Base-by-base conservation (phyloP, 2,329 filamentous ascomycete genomes). In the Epichloe aotearoae region DNA sequence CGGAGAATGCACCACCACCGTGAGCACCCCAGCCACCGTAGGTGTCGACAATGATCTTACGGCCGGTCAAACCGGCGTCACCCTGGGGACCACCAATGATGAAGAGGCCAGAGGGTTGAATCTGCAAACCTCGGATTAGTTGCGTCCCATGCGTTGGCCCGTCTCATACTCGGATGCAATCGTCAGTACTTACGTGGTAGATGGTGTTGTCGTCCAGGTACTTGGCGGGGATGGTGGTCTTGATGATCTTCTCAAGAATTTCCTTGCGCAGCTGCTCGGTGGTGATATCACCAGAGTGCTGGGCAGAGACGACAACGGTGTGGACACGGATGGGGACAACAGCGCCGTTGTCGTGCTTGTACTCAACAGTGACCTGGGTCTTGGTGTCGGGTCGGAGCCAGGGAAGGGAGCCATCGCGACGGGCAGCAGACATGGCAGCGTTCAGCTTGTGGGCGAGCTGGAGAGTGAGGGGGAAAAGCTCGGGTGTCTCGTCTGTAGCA, bases 21-120 rank as follows among this genome's bases (percentile, higher is more conserved):
- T 98, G 93, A 63, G 93, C 93, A 76, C 93, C 93, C 93, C 93
- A 97, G 66, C 93, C 93, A 78, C 93, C 93, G 77, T 98, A 98
- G 71, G 93, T 97, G 77, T 98, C 93, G 70, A 98, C 93, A 60
- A 96, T 84, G 82, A 98, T 98, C 84, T 98, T 98, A 67, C 93
- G 90, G 71, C 93, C 93, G 58, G 93, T 98, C 59, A 98, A 81
- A 82, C 93, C 93, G 64, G 93, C 93, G 65, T 98, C 93, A 82
- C 93, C 93, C 79, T 98, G 91, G 62, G 93, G 93, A 64, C 93
- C 93, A 79, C 93, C 93, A 60, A 98, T 98, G 79, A 97, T 89
- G 83, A 98, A 98, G 61, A 88, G 86, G 62, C 93, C 93, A 62
- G 91, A 97, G 64, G 93, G 93, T 83, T 98, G 93, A 65, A 98